Conservation (phyloP, 2,329 filamentous ascomycete species). For the Fusarium agapanthi region DNA sequence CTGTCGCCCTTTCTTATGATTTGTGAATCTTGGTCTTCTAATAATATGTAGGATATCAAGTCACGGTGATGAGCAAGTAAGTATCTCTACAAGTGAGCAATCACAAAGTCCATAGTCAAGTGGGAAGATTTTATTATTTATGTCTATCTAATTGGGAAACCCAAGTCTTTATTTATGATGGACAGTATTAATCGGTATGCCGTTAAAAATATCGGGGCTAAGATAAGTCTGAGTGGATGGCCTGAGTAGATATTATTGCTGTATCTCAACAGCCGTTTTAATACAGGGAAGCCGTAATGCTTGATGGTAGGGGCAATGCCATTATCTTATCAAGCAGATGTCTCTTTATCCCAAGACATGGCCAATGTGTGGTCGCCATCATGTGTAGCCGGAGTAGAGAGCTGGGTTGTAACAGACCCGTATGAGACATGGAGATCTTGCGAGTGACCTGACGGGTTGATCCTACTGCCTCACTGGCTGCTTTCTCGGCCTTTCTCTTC, state of each 20-base stretch:
- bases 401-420: neutral
- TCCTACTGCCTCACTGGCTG: too few relatives aligned
- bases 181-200: rapidly evolving
- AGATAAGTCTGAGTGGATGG: neutral
- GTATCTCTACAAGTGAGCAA: neutral
- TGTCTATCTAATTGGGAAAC: neutral
- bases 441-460: too few relatives aligned
- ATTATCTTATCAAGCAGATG: neutral
- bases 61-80: too few relatives aligned
- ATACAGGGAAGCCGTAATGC: neutral
- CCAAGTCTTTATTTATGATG: neutral
- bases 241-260: neutral
- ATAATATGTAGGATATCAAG: neutral
- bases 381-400: too few relatives aligned
- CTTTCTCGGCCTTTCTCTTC: too few relatives aligned
- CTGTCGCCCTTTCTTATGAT: neutral
- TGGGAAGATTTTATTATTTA: neutral
- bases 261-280: neutral
- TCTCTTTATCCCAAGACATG: neutral
- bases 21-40: neutral
- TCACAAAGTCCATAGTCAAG: neutral
- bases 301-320: neutral
- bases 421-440: neutral
- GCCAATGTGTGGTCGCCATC: neutral
- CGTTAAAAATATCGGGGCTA: neutral